Evolutionary conservation across 2,329 filamentous ascomycete genomes (phyloP).

Genomic region (Nemania abortiva): DNA sequence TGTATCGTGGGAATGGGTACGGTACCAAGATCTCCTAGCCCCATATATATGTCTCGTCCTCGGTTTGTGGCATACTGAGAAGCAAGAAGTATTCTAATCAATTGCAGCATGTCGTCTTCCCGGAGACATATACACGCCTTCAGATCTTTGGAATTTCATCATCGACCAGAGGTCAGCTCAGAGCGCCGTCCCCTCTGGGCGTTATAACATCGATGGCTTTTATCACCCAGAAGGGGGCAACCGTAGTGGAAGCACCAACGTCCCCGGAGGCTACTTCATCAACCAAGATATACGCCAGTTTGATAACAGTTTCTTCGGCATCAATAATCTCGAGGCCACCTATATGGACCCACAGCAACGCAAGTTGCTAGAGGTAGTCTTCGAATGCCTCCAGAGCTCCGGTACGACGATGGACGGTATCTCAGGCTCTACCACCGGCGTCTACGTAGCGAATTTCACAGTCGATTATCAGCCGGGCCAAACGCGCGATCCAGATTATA

Average conservation of each 20-base stretch:
- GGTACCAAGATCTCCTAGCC: no score
- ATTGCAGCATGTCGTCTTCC: conserved; percentile 37
- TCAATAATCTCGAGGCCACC: conserved; percentile 34
- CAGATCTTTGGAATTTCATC: conserved; percentile 36
- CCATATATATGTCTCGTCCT: neutral
- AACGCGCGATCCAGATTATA: conserved; percentile 42
- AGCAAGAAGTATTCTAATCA: no score
- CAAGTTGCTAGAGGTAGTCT: conserved; percentile 53
- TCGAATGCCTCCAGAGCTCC: conserved; percentile 47
- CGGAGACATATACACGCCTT: conserved; percentile 22
- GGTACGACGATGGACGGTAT: conserved; percentile 36
- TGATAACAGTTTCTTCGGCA: conserved; percentile 37
- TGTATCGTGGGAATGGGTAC: neutral
- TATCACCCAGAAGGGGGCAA: conserved; percentile 28
- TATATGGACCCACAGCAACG: conserved; percentile 52
- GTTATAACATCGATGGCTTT: conserved; percentile 38
- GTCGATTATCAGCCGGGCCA: conserved; percentile 42
- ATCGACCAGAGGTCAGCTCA: conserved; percentile 29
- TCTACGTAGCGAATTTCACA: conserved; percentile 49
- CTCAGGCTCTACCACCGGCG: conserved; percentile 34
- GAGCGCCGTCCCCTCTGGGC: conserved; percentile 6
- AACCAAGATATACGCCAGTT: conserved; percentile 36
- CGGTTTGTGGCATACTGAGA: neutral
- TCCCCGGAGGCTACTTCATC: conserved; percentile 45
- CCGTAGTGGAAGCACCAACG: conserved; percentile 15